Conservation (phyloP, 1,139 yeast species). For the Geotrichum aggregatum region DNA sequence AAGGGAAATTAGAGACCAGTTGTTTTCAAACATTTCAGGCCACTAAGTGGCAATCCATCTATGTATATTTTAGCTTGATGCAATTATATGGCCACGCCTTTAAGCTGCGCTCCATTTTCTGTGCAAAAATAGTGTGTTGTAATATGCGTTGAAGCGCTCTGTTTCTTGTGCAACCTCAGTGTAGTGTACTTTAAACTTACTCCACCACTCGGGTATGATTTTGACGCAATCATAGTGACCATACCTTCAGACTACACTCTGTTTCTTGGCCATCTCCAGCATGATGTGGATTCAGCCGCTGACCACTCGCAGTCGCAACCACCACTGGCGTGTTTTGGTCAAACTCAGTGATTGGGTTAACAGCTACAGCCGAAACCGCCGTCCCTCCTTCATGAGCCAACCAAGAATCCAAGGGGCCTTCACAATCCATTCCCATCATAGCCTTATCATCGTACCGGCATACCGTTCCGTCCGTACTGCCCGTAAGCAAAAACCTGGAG, state of each 20-base stretch:
- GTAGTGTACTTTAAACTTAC: no score
- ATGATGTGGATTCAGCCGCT: constrained; percentile 13
- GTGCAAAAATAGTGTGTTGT: no score
- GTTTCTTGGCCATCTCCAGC: background rate
- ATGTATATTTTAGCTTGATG: no score
- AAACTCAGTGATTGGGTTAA: constrained; percentile 26
- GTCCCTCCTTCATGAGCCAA: constrained; percentile 20
- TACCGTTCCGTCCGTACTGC: constrained; percentile 29
- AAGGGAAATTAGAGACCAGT: constrained; percentile 30
- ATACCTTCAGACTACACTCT: constrained; percentile 17
- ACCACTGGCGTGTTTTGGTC: background rate
- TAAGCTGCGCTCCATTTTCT: no score
- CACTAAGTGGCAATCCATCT: constrained; percentile 3
- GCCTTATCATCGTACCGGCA: constrained; percentile 31
- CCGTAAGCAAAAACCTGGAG: constrained; percentile 28
- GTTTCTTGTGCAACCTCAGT: no score
- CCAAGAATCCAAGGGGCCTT: constrained; percentile 14
- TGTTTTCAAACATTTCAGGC: constrained; percentile 25
- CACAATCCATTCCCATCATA: constrained; percentile 27
- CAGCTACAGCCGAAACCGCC: constrained; percentile 24
- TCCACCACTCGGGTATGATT: no score
- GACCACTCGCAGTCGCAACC: constrained; percentile 15
- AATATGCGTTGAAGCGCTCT: no score
- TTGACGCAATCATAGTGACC: background rate
- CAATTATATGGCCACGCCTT: no score